Percentiles rank a stretch among this genome's conserved stretches.
Evolutionary conservation across 2,329 filamentous ascomycete species (phyloP).

Genomic region (Xylaria sp.): DNA sequence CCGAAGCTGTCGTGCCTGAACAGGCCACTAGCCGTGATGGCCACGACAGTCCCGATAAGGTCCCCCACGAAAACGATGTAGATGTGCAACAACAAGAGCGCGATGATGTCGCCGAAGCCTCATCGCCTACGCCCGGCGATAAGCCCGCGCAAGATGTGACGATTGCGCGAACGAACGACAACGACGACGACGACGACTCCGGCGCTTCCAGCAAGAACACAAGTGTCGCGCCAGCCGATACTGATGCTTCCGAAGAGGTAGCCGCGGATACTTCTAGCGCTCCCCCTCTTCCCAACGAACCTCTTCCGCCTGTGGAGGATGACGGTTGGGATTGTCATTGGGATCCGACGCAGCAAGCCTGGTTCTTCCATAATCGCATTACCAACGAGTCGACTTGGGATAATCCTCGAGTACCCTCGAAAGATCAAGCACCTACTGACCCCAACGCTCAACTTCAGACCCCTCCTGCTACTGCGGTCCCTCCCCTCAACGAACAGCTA

Average conservation of each 20-base stretch:
- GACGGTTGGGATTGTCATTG: slow-evolving; percentile 86
- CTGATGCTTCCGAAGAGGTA: slow-evolving; percentile 10
- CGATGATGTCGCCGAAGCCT: slow-evolving; percentile 21
- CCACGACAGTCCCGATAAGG: slow-evolving; percentile 5
- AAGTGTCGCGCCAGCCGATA: slow-evolving; percentile 21
- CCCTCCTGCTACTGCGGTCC: slow-evolving; percentile 44
- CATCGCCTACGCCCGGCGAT: slow-evolving; percentile 11
- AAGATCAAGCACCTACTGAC: slow-evolving; percentile 45
- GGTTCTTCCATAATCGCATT: slow-evolving; percentile 87
- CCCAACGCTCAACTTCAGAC: slow-evolving; percentile 43
- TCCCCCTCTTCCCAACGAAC: slow-evolving; percentile 55
- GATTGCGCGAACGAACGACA: slow-evolving; percentile 12
- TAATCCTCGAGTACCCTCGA: slow-evolving; percentile 78
- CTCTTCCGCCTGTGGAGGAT: slow-evolving; percentile 62
- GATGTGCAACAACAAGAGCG: slow-evolving; percentile 1
- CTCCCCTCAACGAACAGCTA: slow-evolving; percentile 52
- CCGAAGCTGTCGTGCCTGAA: slow-evolving; percentile 24
- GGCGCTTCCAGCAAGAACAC: slow-evolving; percentile 42
- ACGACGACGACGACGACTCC: slow-evolving; percentile 16
- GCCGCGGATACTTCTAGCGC: slow-evolving; percentile 39
- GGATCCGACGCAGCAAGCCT: slow-evolving; percentile 75
- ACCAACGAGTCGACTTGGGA: slow-evolving; percentile 83
- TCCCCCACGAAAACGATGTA: not conserved
- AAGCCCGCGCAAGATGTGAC: slow-evolving; percentile 17
- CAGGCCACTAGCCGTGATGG: slow-evolving; percentile 6